A percentile compares a stretch with the other conserved stretches of the same genome.
These are phyloP conservation scores for Gyromitra esculenta DNA, from an alignment of 2,329 filamentous ascomycete genomes.

Conservation along the genomic window DNA sequence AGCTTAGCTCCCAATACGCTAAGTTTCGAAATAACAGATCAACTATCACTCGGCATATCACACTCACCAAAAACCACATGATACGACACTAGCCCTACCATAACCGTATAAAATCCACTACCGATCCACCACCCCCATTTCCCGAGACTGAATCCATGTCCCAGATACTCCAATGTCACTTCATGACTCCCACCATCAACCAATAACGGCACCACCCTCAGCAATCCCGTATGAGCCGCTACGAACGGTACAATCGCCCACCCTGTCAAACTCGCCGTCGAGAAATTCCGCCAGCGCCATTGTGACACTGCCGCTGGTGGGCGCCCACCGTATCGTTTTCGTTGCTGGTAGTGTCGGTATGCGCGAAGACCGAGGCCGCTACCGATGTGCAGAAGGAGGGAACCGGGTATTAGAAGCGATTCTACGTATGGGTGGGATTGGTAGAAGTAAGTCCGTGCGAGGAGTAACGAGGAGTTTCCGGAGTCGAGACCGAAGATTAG, in stretches of 20 bases:
- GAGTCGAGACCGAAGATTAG: constrained; percentile 77
- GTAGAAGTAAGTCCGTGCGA: constrained; percentile 85
- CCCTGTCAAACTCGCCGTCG: constrained; percentile 70
- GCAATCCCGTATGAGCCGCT: constrained; percentile 76
- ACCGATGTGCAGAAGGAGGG: constrained; percentile 77
- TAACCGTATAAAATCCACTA: constrained; percentile 53
- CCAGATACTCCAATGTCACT: constrained; percentile 82
- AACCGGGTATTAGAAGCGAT: constrained; percentile 79
- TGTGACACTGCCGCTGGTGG: constrained; percentile 66
- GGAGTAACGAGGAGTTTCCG: constrained; percentile 85
- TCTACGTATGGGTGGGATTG: constrained; percentile 79
- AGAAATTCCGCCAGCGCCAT: constrained; percentile 78
- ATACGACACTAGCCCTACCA: constrained; percentile 54
- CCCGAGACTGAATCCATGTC: constrained; percentile 74
- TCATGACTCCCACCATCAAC: constrained; percentile 87
- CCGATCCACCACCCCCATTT: constrained; percentile 52
- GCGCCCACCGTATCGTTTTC: constrained; percentile 78
- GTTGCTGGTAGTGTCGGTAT: constrained; percentile 75
- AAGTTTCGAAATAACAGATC: background rate
- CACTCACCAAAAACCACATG: constrained; percentile 56
- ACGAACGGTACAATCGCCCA: constrained; percentile 75
- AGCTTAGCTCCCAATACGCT: background rate
- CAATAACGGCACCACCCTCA: constrained; percentile 77
- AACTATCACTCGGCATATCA: background rate
- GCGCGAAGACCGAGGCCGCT: constrained; percentile 81